Conservation (phyloP, 176 grass and related monocot genomes). For the Aegilops sharonensis region DNA sequence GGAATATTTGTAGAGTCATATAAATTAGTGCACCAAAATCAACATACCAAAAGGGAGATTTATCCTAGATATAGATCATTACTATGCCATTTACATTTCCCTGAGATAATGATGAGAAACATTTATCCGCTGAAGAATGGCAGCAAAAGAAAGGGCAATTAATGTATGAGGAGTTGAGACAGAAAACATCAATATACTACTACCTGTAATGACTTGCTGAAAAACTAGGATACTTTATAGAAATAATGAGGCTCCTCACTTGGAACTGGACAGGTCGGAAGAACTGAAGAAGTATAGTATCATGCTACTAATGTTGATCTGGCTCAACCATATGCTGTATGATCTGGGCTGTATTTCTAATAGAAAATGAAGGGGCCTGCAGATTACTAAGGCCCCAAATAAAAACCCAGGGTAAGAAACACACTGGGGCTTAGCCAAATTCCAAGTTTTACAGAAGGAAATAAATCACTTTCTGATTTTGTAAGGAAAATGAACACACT, state of each 20-base stretch:
- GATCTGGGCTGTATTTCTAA: background rate
- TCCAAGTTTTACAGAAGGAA: background rate
- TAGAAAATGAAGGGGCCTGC: too few species aligned
- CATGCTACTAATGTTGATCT: background rate
- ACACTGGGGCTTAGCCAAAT: too few species aligned
- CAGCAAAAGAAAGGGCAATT: background rate
- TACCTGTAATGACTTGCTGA: background rate
- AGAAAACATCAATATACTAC: background rate
- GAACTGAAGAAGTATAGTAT: background rate
- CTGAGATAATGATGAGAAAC: slow-evolving; percentile 61
- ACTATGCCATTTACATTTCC: slow-evolving; percentile 62
- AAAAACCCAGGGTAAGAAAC: too few species aligned
- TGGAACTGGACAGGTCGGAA: background rate
- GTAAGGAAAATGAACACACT: background rate
- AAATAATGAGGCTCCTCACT: background rate
- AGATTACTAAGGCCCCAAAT: too few species aligned
- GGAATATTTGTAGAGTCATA: slow-evolving; percentile 24
- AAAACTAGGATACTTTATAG: background rate
- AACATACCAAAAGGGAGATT: slow-evolving; percentile 67
- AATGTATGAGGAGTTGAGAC: background rate
- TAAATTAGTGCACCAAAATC: slow-evolving; percentile 61
- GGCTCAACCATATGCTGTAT: background rate
- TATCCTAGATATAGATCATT: slow-evolving; percentile 79
- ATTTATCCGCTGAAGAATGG: background rate
- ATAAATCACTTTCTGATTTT: background rate